Evolutionary conservation across 768 basidiomycete species (phyloP), one percentile per base, ranked within the genome.

Genomic region (Kwoniella dendrophila): DNA sequence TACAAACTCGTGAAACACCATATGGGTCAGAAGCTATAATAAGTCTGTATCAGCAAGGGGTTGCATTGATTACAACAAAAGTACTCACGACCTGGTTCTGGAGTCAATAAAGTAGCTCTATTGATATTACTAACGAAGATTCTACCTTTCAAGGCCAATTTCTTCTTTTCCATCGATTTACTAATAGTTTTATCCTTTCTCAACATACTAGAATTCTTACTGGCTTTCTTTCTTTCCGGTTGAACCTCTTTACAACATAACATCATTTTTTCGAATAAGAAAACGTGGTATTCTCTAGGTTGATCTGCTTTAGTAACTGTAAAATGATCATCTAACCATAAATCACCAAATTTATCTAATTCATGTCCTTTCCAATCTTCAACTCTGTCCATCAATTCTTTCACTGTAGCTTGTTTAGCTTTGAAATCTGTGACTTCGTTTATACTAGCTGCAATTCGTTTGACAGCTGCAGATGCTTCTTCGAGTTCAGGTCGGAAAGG

Each of bases 341-440:
- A 88, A 69, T 90, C 87, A 63, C 96, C 96, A 67, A 99, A 98
- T 78, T 92, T 90, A 69, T 87, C 87, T 38, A 97, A 84, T 70
- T 95, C 90, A 79, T 99, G 96, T 11, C 95, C 95, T 79, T 98
- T 98, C 96, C 96, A 99, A 78, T 99, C 96, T 67, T 94, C 92
- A 48, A 99, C 92, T 45, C 96, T 87, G 29, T 82, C 82, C 64
- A 87, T 84, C 7, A 99, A 85, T 70, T 88, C 90, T 79, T 89
- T 86, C 58, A 96, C 92, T 4, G 92, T 96, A 70, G 88, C 88
- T 43, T 87, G 83, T 71, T 99, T 98, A 81, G 97, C 77, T 90
- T 51, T 90, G 87, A 50, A 90, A 86, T 50, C 96, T 86, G 78
- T 93, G 87, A 26, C 91, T 89, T 98, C 96, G 77, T 98, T 98